Base-by-base conservation (phyloP, 768 basidiomycete species). In the Strobilomyces echinocephalus region DNA sequence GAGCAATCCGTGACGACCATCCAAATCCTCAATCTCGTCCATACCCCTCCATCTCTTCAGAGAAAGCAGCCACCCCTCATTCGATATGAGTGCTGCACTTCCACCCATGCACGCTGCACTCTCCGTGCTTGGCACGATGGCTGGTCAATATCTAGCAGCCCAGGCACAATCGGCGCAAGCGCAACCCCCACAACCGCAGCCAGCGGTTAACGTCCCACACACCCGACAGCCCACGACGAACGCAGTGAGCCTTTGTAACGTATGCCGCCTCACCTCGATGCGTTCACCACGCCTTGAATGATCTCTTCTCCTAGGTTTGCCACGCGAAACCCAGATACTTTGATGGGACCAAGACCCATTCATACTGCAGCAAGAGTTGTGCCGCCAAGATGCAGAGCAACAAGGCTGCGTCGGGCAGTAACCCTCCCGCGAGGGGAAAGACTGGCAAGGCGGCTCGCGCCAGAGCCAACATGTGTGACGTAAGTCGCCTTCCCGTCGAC, bases 301-400 rank as follows among this genome's bases (percentile, higher is more conserved):
- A 59, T 21, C 28, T 39, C 31, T 24, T 45, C 38, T 55, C 54
- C 20, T 46, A 85, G 84, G 71, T 74, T 39, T 86, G 84, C 62
- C 77, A 80, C 53, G 56, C 70, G 33, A 76, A 78, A 46, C 81
- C 82, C 21, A 85, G 80, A 59, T 77, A 78, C 60, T 72, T 72
- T 57, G 83, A 84, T 54, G 80, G 81, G 12, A 70, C 65, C 44
- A 81, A 77, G 62, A 77, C 74, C 5, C 82, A 83, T 62, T 73
- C 77, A 0, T 85, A 77, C 58, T 85, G 83, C 58, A 70, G 80
- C 61, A 84, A 80, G 69, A 75, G 74, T 6, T 85, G 83, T 61
- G 72, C 73, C 39, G 79, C 81, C n/a, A 62, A 78, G 76, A 68
- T 70, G 52, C 60, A 72, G 72, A 66, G 57, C 52, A 60, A 59